Conservation (phyloP, 2,329 filamentous ascomycete species). For the Aspergillus tanneri region DNA sequence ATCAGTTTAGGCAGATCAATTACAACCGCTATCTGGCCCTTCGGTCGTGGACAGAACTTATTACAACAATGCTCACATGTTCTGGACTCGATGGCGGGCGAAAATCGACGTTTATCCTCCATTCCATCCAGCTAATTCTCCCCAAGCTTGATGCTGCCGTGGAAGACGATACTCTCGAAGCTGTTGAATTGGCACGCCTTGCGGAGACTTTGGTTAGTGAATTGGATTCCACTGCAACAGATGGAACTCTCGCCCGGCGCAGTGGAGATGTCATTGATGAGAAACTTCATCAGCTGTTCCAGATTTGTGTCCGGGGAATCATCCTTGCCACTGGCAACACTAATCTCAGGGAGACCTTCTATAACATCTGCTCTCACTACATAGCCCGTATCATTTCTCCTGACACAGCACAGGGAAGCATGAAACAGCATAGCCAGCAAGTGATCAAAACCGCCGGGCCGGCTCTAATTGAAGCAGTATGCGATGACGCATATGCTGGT, state of each 20-base stretch:
- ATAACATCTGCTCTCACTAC: slow-evolving; percentile 87
- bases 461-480: slow-evolving; percentile 78
- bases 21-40: slow-evolving; percentile 64
- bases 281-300: slow-evolving; percentile 87
- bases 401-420: slow-evolving; percentile 50
- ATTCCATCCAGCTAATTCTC: slow-evolving; percentile 81
- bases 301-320: slow-evolving; percentile 77
- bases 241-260: slow-evolving; percentile 43
- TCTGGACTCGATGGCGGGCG: slow-evolving; percentile 74
- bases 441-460: slow-evolving; percentile 78
- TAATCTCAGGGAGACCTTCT: slow-evolving; percentile 77
- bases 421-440: slow-evolving; percentile 57
- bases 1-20: slow-evolving; percentile 39
- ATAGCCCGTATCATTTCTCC: slow-evolving; percentile 63
- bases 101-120: slow-evolving; percentile 76
- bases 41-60: slow-evolving; percentile 77
- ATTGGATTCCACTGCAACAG: slow-evolving; percentile 38
- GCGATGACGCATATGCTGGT: slow-evolving; percentile 88
- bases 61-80: slow-evolving; percentile 78
- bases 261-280: slow-evolving; percentile 76
- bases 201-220: slow-evolving; percentile 61
- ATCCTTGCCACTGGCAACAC: slow-evolving; percentile 69
- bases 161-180: slow-evolving; percentile 65
- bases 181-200: slow-evolving; percentile 74
- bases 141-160: slow-evolving; percentile 81